Percentiles rank a stretch among this genome's conserved stretches.
phyloP scores from a whole-genome alignment of 371 early-diverging fungal species.

The Syncephalastrum monosporum region DNA sequence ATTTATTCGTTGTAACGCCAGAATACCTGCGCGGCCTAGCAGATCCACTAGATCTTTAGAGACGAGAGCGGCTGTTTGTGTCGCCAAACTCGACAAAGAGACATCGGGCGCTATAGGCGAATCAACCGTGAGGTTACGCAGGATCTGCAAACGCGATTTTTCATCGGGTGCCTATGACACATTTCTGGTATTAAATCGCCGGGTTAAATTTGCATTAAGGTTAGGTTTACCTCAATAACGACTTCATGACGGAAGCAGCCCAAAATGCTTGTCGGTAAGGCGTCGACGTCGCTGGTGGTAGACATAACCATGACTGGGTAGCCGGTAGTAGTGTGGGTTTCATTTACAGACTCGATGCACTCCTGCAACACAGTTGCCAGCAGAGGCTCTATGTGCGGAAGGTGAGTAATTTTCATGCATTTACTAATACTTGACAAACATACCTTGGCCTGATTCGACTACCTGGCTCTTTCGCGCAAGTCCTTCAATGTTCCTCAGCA shows the following conservation, averaged over 20 bases:
- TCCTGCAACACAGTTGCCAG: slow-evolving; percentile 68
- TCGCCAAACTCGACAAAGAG: slow-evolving; percentile 67
- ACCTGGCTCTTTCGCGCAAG: slow-evolving; percentile 69
- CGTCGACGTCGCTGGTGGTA: slow-evolving; percentile 75
- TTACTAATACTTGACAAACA: not conserved
- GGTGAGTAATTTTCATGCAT: not conserved
- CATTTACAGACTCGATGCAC: slow-evolving; percentile 60
- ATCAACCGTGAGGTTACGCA: slow-evolving; percentile 50
- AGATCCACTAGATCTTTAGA: slow-evolving; percentile 82
- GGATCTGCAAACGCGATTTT: slow-evolving; percentile 59
- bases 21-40: slow-evolving; percentile 68
- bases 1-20: slow-evolving; percentile 68
- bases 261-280: slow-evolving; percentile 68
- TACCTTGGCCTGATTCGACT: slow-evolving; percentile 69
- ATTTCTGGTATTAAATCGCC: not conserved
- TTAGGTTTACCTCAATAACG: slow-evolving; percentile 46
- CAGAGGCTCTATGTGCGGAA: slow-evolving; percentile 49
- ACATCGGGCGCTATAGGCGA: slow-evolving; percentile 77
- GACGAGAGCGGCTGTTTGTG: slow-evolving; percentile 91
- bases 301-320: slow-evolving; percentile 79
- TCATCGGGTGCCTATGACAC: slow-evolving; percentile 65
- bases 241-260: slow-evolving; percentile 79
- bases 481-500: slow-evolving; percentile 80
- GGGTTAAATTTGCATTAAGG: too few species aligned
- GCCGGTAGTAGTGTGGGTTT: slow-evolving; percentile 54